phyloP scores from a whole-genome alignment of 768 basidiomycete genomes.

The Boletus fagicola region DNA sequence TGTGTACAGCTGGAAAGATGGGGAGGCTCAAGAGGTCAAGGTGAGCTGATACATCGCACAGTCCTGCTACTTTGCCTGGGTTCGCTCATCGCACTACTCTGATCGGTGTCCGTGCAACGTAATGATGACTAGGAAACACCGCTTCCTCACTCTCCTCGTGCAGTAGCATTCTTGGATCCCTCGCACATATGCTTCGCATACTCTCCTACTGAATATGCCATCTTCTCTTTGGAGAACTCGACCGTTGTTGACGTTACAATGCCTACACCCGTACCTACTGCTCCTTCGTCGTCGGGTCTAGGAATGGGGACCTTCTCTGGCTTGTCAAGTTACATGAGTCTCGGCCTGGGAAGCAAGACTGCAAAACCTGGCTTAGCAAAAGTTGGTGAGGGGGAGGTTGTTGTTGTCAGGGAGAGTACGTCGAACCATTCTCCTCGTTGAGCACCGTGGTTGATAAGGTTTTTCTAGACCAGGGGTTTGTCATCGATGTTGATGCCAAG shows the following conservation, averaged over 20 bases:
- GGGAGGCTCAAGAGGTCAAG: conserved; percentile 69
- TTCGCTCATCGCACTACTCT: neutral
- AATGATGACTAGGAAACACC: conserved; percentile 59
- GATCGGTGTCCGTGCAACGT: neutral
- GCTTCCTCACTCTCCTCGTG: conserved; percentile 88
- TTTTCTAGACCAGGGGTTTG: conserved; percentile 60
- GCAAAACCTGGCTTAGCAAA: conserved; percentile 57
- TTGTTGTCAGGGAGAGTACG: conserved; percentile 81
- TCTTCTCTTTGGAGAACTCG: conserved; percentile 66
- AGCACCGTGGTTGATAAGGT: neutral
- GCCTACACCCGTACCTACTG: conserved; percentile 40
- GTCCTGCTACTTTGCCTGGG: neutral
- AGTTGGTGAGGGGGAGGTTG: conserved; percentile 57
- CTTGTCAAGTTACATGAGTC: conserved; percentile 80
- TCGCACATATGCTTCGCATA: conserved; percentile 73
- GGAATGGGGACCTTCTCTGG: conserved; percentile 71
- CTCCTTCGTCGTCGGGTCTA: conserved; percentile 31
- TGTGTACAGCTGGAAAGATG: conserved; percentile 84
- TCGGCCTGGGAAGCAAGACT: conserved; percentile 71
- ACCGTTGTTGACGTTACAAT: conserved; percentile 53
- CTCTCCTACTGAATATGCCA: conserved; percentile 60
- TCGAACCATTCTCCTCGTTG: conserved; percentile 7
- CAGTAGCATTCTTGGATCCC: conserved; percentile 68
- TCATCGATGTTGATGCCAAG: conserved; percentile 61
- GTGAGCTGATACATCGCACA: conserved; percentile 37